Percentiles rank a stretch among this genome's conserved stretches.
These are phyloP conservation scores for Paramecium caudatum DNA, from an alignment of 73 alveolate genomes.

Conservation along the genomic window DNA sequence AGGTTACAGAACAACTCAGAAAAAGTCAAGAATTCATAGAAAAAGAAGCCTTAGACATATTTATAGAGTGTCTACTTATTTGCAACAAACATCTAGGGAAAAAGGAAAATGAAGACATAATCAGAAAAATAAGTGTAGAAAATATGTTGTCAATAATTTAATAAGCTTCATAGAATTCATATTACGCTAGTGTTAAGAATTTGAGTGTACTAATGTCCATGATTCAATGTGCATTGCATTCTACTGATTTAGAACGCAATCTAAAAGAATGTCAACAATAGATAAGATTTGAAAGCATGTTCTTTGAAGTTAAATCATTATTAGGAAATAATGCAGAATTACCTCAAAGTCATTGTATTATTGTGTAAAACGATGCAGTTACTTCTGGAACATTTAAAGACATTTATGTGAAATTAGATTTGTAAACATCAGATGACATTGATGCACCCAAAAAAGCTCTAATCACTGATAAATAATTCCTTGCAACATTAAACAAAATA, in stretches of 20 bases:
- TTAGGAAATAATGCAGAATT: slow-evolving; percentile 3
- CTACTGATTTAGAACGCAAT: not conserved
- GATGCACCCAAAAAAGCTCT: not conserved
- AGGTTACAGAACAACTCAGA: not conserved
- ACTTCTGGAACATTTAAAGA: slow-evolving; percentile 11
- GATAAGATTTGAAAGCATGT: not conserved
- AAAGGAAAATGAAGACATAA: not conserved
- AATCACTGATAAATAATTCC: slow-evolving; percentile 4
- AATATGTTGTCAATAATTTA: not conserved
- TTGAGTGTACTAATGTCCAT: not conserved
- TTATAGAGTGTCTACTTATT: not conserved
- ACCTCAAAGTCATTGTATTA: not conserved
- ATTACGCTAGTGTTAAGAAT: slow-evolving; percentile 8
- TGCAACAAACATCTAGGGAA: not conserved
- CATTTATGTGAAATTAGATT: not conserved
- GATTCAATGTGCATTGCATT: slow-evolving; percentile 33
- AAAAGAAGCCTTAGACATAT: not conserved
- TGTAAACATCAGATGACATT: not conserved
- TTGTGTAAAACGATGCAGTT: not conserved
- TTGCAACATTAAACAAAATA: not conserved
- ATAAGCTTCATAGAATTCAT: slow-evolving; percentile 18
- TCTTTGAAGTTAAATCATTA: slow-evolving; percentile 19
- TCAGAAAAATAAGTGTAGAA: not conserved
- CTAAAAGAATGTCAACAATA: not conserved
- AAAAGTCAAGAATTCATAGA: not conserved